Evolutionary conservation across 176 grass and related monocot genomes (phyloP).

Genomic region (Urochloa ruziziensis): DNA sequence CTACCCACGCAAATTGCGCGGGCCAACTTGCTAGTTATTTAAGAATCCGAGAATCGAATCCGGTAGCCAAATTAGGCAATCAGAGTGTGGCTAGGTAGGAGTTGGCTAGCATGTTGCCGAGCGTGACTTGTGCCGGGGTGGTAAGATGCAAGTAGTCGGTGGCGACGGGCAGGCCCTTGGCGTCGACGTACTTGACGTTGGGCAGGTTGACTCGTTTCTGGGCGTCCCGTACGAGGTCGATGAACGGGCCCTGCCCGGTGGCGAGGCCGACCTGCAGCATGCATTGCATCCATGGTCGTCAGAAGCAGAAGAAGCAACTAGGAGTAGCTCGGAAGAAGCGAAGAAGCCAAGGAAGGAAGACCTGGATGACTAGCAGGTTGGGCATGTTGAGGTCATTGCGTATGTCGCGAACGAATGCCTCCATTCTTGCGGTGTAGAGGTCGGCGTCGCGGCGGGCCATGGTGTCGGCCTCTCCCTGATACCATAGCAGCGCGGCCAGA

Average conservation of each 20-base stretch:
- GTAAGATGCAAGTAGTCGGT: constrained; percentile 71
- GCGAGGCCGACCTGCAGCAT: constrained; percentile 67
- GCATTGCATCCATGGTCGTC: no score
- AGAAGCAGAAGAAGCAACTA: no score
- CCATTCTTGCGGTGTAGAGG: constrained; percentile 30
- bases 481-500: constrained; percentile 58
- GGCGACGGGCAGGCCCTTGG: constrained; percentile 58
- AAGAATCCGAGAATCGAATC: no score
- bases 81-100: constrained; percentile 41
- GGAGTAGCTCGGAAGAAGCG: no score
- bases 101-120: constrained; percentile 62
- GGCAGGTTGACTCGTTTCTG: constrained; percentile 46
- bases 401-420: constrained; percentile 40
- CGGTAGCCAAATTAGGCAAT: no score
- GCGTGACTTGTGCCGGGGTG: constrained; percentile 53
- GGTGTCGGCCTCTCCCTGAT: constrained; percentile 75
- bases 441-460: constrained; percentile 28
- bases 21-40: no score
- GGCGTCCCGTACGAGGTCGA: constrained; percentile 47
- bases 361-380: constrained; percentile 59
- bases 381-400: constrained; percentile 40
- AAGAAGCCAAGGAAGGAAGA: no score
- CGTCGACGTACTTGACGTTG: constrained; percentile 68
- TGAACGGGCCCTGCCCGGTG: constrained; percentile 76
- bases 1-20: no score